Evolutionary conservation across 2,329 filamentous ascomycete genomes (phyloP), one percentile per base, ranked within the genome.

Genomic region (Aspergillus neoniger): DNA sequence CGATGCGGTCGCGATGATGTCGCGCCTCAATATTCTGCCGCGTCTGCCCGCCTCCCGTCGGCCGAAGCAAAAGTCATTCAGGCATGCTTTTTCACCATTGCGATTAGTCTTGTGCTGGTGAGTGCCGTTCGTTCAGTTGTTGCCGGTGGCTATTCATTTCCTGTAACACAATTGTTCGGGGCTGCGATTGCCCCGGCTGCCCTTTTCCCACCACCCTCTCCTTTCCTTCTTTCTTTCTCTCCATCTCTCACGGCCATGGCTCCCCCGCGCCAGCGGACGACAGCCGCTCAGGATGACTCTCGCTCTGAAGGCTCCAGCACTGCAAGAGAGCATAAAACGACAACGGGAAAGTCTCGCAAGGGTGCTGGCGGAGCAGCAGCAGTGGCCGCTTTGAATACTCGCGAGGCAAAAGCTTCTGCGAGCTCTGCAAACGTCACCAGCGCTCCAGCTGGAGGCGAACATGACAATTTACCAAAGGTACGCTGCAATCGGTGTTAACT

Each of bases 291-390:
- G 51, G 80, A 82, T 59, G 80, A 82, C 67, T 79, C 79, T 25
- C 72, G 79, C 61, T 81, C 79, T 17, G 80, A 82, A 72, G 75
- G 77, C n/a, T 80, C 79, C 38, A 81, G 77, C 62, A 72, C 75
- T 44, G 74, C 76, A 14, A 76, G 72, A 66, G 77, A 79, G 59
- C 69, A 69, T 50, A 74, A 72, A 55, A 58, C 65, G 8, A 67
- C 70, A 7, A 61, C 70, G 8, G 61, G 65, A 2, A 78, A 76
- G 61, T 71, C 71, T 32, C 70, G 75, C 19, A 76, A 75, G 52
- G 59, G 66, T 5, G 68, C 66, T 7, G 68, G 65, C 57, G 60
- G 55, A 15, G 61, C 63, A 8, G 25, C 62, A 10, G 51, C 48
- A 5, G 54, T 49, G 38, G 59, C 55, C 10, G 41, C 65, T 14